Base-by-base conservation (phyloP, 1,139 yeast genomes). In the Nakaseomyces bracarensis region DNA sequence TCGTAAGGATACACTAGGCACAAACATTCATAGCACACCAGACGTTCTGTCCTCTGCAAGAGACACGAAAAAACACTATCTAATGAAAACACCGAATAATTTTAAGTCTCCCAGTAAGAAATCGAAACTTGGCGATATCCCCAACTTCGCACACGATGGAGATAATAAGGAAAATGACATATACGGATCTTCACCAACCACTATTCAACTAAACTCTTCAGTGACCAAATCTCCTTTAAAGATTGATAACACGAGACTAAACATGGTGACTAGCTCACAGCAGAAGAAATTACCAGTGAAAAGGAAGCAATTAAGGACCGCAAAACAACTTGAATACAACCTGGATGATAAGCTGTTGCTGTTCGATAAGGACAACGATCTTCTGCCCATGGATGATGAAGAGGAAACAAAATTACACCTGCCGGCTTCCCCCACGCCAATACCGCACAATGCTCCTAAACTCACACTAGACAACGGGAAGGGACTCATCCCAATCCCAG, bases 171-270 rank as follows among this genome's bases (percentile, higher is more conserved):
- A 43, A 29, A 40, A 40, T 14, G 46, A 45, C 15, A 45, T 51
- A 2, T 58, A 53, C 43, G 63, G 63, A 4, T 60, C 64, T 11
- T 60, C 64, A 2, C 64, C 64, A 10, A 60, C 64, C 2, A 60
- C 64, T 9, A 58, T 60, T 33, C 64, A 58, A 45, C 48, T 60
- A 23, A 54, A 59, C 43, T 60, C 63, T 2, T 58, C 63, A 1
- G 60, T 56, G 10, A 57, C 61, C 2, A 58, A 58, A 42, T 57
- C 62, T 4, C 44, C 51, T 4, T 48, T 48, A 13, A 51, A 49
- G 37, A 20, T 51, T 26, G 48, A 50, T 38, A 41, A 31, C 20
- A 13, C 37, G 7, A 33, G 42, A 15, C 21, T 36, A 4, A 26
- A 39, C 26, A 18, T 31, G 22, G 18, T 20, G 11, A 19, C 34